Conservation (phyloP, 805 yeast genomes). For the Pichia rugopelliculosa region DNA sequence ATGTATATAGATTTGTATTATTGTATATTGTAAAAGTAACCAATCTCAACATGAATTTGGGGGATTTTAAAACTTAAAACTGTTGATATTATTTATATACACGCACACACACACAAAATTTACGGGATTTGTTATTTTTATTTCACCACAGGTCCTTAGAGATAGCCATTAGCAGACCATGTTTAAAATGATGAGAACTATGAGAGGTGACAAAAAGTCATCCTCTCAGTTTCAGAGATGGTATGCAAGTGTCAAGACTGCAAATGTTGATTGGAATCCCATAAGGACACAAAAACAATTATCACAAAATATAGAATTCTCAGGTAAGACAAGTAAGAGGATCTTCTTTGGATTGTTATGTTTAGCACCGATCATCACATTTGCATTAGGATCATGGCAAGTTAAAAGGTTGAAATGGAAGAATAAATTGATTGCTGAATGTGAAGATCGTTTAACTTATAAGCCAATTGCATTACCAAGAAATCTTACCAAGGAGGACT, state of each 20-base stretch:
- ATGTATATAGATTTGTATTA: not conserved
- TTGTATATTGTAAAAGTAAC: not conserved
- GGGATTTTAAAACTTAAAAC: not conserved
- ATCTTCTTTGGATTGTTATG: conserved; percentile 35
- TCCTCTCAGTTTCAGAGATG: conserved; percentile 5
- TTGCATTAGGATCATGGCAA: conserved; percentile 92
- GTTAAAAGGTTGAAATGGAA: conserved; percentile 82
- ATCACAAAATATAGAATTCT: conserved; percentile 25
- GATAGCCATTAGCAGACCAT: too few species aligned
- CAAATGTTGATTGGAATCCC: conserved; percentile 82
- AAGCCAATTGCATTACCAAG: conserved; percentile 70
- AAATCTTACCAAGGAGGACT: conserved; percentile 53
- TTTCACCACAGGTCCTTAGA: too few species aligned
- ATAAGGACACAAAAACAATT: conserved; percentile 42
- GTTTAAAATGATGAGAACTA: not conserved
- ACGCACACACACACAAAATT: not conserved
- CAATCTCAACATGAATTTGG: not conserved
- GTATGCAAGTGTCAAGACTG: conserved; percentile 45
- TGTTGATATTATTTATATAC: too few species aligned
- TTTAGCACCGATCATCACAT: conserved; percentile 82
- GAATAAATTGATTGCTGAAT: conserved; percentile 66
- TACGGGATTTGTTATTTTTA: not conserved
- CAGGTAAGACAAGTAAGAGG: conserved; percentile 18
- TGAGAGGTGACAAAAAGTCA: not conserved
- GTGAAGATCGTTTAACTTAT: conserved; percentile 74